Base-by-base conservation (phyloP, 176 grass and related monocot genomes). In the Bothriochloa decipiens region DNA sequence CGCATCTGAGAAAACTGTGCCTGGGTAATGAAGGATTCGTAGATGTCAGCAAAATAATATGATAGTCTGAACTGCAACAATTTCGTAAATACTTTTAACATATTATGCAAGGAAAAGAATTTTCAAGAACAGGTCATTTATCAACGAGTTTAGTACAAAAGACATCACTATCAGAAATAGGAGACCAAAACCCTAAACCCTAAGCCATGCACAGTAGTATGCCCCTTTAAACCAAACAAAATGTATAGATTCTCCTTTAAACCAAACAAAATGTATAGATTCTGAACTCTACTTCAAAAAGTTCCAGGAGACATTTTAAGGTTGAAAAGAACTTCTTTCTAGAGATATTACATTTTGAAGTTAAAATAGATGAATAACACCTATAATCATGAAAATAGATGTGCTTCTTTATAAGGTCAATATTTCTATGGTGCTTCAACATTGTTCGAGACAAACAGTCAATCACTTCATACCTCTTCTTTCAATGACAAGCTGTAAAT, bases 1-100 rank as follows among this genome's bases (percentile, higher is more conserved):
- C 86, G 90, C n/a, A 90, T 84, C 74, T 92, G 92, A 80, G 95
- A 94, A 94, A 93, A 97, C 4, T 97, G 95, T 75, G 88, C 88
- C 92, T 94, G 81, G 39, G 75, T 77, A 65, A 74, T 33, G 25
- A 68, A 78, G 15, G 81, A 84, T 65, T 53, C 50, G 39, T 50
- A 17, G 73, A 39, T 26, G 6, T 91, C 7, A 65, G 58, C 39
- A 64, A 53, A 76, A 82, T 78, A 12, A 82, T 22, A 82, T 40
- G 17, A 64, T 50, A 57, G 36, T 1, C 75, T 13, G 75, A 75
- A 36, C 15, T 74, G 23, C 29, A 75, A 22, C 22, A 69, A 65
- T 35, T 20, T 40, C 65, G 42, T 35, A 6, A 3, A 69, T 22
- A 73, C n/a, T 67, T 41, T 70, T 27, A 39, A 29, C 49, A 9